Percentiles rank a stretch among this genome's conserved stretches.
Evolutionary conservation across 2,329 filamentous ascomycete genomes (phyloP).

Genomic region (Fusarium sp.): DNA sequence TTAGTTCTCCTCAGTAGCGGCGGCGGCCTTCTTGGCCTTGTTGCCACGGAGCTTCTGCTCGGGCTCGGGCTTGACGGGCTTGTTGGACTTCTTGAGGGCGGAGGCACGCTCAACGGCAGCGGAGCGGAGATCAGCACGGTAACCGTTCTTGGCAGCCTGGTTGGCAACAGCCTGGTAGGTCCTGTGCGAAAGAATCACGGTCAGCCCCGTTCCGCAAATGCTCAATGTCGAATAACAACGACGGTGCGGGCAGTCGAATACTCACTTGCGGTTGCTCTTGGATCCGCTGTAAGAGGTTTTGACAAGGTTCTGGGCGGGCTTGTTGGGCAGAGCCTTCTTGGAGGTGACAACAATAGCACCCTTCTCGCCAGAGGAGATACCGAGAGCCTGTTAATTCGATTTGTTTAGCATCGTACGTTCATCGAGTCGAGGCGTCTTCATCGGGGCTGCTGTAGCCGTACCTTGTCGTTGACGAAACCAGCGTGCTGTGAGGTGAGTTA

Average conservation of each 20-base stretch:
- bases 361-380: slow-evolving; percentile 79
- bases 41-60: slow-evolving; percentile 81
- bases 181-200: slow-evolving; percentile 58
- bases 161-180: slow-evolving; percentile 90
- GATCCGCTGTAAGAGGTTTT: slow-evolving; percentile 75
- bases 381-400: slow-evolving; percentile 73
- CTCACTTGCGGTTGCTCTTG: slow-evolving; percentile 78
- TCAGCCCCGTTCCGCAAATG: slow-evolving; percentile 14
- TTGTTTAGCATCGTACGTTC: slow-evolving; percentile 37
- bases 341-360: slow-evolving; percentile 82
- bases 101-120: slow-evolving; percentile 87
- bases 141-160: slow-evolving; percentile 83
- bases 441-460: slow-evolving; percentile 54
- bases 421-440: slow-evolving; percentile 20
- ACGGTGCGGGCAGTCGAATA: slow-evolving; percentile 7
- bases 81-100: slow-evolving; percentile 83
- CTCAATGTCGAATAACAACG: background rate
- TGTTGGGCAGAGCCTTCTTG: slow-evolving; percentile 83
- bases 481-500: slow-evolving; percentile 73
- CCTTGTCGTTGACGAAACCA: slow-evolving; percentile 94
- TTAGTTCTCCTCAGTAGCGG: slow-evolving; percentile 55
- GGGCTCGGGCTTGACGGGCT: slow-evolving; percentile 78
- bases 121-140: slow-evolving; percentile 82
- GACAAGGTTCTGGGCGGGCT: slow-evolving; percentile 75
- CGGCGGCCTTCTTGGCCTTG: slow-evolving; percentile 79